These are phyloP conservation scores for Lipomyces kockii DNA, from an alignment of 805 yeast genomes.

Conservation along the genomic window DNA sequence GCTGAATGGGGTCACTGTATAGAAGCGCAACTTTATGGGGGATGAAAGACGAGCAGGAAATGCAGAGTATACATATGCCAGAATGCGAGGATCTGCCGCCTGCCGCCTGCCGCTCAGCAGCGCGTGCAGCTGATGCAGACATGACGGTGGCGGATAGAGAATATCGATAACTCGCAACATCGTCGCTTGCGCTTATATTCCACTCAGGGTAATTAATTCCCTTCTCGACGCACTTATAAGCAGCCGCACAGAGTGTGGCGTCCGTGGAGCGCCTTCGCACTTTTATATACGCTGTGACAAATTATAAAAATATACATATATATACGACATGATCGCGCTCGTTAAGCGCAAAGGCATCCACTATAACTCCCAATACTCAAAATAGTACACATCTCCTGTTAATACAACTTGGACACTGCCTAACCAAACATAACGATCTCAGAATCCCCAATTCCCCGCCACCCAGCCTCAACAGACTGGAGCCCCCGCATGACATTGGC, in stretches of 20 bases:
- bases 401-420: neutral
- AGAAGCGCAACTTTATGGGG: neutral
- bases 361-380: neutral
- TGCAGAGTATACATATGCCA: too few relatives aligned
- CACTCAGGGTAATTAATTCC: neutral
- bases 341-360: too few relatives aligned
- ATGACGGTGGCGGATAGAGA: too few relatives aligned
- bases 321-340: too few relatives aligned
- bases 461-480: conserved; percentile 29
- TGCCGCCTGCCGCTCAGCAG: too few relatives aligned
- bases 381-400: neutral
- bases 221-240: neutral
- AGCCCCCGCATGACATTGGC: conserved; percentile 32
- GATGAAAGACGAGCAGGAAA: too few relatives aligned
- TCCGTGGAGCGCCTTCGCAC: neutral
- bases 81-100: too few relatives aligned
- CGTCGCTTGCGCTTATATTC: neutral
- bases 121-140: too few relatives aligned
- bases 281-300: too few relatives aligned
- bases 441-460: conserved; percentile 22
- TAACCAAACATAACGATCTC: conserved; percentile 31
- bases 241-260: neutral
- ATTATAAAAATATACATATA: too few relatives aligned
- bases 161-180: too few relatives aligned
- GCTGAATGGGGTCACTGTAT: neutral